Percentiles rank a stretch among this genome's conserved stretches.
These are phyloP conservation scores for Microbotryum violaceum DNA, from an alignment of 1,284 basidiomycete species.

Conservation along the genomic window DNA sequence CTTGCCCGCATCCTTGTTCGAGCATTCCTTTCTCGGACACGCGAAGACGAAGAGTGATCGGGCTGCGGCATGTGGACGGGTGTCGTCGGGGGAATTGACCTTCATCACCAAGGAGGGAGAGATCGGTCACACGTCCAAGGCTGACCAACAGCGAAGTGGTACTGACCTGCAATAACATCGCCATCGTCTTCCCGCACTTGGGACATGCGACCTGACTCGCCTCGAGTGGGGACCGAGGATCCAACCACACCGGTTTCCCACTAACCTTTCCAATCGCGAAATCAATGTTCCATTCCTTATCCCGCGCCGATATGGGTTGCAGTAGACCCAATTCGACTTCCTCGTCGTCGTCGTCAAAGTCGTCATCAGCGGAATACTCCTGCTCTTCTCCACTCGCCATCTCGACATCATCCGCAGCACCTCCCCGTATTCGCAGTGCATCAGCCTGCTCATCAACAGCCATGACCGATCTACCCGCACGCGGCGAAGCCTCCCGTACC, in stretches of 20 bases:
- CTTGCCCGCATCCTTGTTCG: neutral
- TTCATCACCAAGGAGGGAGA: neutral
- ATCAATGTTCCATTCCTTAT: conserved; percentile 22
- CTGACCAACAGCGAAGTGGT: neutral
- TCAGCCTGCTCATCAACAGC: neutral
- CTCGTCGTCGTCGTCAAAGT: conserved; percentile 20
- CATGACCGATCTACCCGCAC: conserved; percentile 7
- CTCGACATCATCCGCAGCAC: conserved; percentile 4
- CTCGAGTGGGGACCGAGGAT: conserved; percentile 17
- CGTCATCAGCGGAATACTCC: conserved; percentile 14
- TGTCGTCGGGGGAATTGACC: conserved; percentile 31
- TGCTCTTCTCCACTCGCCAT: conserved; percentile 12
- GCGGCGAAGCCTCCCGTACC: neutral
- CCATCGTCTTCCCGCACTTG: conserved; percentile 16
- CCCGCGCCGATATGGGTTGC: conserved; percentile 9
- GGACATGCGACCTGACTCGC: conserved; percentile 13
- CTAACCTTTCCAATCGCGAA: conserved; percentile 27
- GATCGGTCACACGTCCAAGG: neutral
- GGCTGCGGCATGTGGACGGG: conserved; percentile 18
- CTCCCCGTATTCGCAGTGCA: conserved; percentile 14
- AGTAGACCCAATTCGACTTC: conserved; percentile 29
- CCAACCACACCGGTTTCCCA: conserved; percentile 20
- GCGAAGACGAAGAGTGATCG: conserved; percentile 25
- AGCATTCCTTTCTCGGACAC: conserved; percentile 12
- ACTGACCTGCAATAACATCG: conserved; percentile 21